phyloP scores from a whole-genome alignment of 257 asterid species.

The Jasminum sambac region DNA sequence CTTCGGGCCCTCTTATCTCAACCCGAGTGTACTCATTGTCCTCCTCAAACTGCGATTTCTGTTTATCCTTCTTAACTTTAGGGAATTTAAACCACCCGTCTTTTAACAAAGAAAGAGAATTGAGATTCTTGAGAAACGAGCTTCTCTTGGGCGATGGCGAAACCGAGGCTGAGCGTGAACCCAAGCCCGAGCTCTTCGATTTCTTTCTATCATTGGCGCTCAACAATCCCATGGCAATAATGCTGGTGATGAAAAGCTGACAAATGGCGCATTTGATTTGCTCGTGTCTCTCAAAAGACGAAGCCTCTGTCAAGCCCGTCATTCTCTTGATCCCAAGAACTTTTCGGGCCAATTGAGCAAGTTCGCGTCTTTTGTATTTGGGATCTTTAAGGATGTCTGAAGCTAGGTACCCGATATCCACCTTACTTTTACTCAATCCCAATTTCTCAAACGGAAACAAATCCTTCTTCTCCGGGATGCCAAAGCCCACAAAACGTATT shows the following conservation, averaged over 20 bases:
- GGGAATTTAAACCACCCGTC: conserved; percentile 72
- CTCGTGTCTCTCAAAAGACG: conserved; percentile 73
- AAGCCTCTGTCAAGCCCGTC: conserved; percentile 66
- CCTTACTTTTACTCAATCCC: conserved; percentile 43
- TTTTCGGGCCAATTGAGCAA: conserved; percentile 57
- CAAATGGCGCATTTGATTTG: conserved; percentile 72
- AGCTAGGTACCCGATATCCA: conserved; percentile 73
- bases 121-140: conserved; percentile 56
- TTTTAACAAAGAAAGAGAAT: conserved; percentile 45
- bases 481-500: conserved; percentile 72
- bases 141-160: conserved; percentile 31
- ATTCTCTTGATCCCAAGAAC: conserved; percentile 72
- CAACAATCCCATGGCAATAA: conserved; percentile 61
- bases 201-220: conserved; percentile 39
- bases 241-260: conserved; percentile 68
- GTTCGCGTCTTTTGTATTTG: conserved; percentile 56
- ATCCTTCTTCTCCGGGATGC: conserved; percentile 67
- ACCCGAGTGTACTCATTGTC: conserved; percentile 18
- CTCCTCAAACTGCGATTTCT: conserved; percentile 16
- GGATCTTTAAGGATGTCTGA: conserved; percentile 54
- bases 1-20: conserved; percentile 26
- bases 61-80: conserved; percentile 37
- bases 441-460: conserved; percentile 68
- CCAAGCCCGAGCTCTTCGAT: conserved; percentile 12
- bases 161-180: not conserved